These are phyloP conservation scores for Cladosporium sp. DNA, from an alignment of 2,329 filamentous ascomycete genomes.

Conservation along the genomic window DNA sequence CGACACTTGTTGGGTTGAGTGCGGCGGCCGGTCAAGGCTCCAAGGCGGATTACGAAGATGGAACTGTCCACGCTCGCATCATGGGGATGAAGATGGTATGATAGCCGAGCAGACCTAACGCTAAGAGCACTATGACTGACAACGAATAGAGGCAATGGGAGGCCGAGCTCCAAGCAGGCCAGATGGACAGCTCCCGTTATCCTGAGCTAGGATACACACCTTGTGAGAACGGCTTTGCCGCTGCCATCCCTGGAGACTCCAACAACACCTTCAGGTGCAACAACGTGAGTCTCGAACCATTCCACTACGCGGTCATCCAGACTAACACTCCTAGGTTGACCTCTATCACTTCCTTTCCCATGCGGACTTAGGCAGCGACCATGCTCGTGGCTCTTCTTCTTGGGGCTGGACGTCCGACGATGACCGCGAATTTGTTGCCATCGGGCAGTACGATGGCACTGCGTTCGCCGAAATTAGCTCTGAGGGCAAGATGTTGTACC, in stretches of 20 bases:
- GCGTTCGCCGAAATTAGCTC: conserved; percentile 51
- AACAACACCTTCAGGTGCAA: conserved; percentile 39
- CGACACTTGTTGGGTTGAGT: conserved; percentile 12
- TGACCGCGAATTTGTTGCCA: conserved; percentile 53
- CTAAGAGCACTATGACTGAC: not conserved
- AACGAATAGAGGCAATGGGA: conserved; percentile 28
- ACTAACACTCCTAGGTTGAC: conserved; percentile 38
- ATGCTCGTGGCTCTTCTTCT: conserved; percentile 42
- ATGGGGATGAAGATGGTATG: conserved; percentile 25
- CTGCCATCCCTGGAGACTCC: conserved; percentile 43
- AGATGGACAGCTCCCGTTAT: conserved; percentile 34
- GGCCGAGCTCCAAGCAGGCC: conserved; percentile 31
- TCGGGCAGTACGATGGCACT: conserved; percentile 52
- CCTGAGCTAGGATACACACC: conserved; percentile 37
- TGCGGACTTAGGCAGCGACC: conserved; percentile 47
- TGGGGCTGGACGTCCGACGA: conserved; percentile 53
- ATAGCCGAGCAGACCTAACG: not conserved
- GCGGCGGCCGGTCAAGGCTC: conserved; percentile 15
- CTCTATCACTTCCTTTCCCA: conserved; percentile 55
- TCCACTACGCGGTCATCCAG: too few species aligned
- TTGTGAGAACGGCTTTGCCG: conserved; percentile 43
- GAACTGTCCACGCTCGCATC: conserved; percentile 19
- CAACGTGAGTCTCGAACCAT: conserved; percentile 9
- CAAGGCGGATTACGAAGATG: conserved; percentile 19
- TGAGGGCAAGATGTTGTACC: conserved; percentile 49